Evolutionary conservation across 805 yeast genomes (phyloP), one percentile per base, ranked within the genome.

Genomic region (Kuraishia borneana): DNA sequence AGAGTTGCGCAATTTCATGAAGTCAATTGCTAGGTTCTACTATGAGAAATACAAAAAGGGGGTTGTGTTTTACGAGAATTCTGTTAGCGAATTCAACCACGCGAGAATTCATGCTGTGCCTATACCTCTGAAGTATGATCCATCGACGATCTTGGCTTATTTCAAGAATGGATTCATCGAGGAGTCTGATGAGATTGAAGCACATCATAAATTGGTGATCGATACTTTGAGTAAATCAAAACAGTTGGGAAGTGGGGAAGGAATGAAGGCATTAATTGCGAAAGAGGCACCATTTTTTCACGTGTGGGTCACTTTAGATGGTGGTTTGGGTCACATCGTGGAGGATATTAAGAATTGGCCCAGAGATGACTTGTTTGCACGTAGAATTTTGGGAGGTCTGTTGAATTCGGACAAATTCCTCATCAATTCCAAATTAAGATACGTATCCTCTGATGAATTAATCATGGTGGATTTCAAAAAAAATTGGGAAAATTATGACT

Each of bases 321-420:
- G 73, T 16, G 75, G 76, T 0, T 33, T 64, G 27, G 76, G 71
- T 2, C 75, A 68, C 44, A 65, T 70, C 6, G 56, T 69, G 6
- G 75, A 70, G 38, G 54, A 62, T 36, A 37, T 41, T 0, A 28
- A 40, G 2, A 21, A 33, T 3, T 70, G 75, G 75, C 74, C 75
- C 0, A 46, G 44, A 31, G 66, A 61, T 8, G 74, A 68, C 37
- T 36, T 55, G 31, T 65, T 69, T 45, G 70, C 65, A 5, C 46
- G 73, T 25, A 54, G 59, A 26, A 58, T 68, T 4, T 47, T 69
- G 26, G 73, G 73, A 6, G 72, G 72, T 4, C 45, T 68, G 44
- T 39, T 68, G 21, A 55, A 50, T 9, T 38, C 50, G 4, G 71
- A 65, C 35, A 53, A 56, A 14, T 51, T 57, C 27, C 36, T 48